These are phyloP conservation scores for Monosporascus sp. DNA, from an alignment of 2,329 filamentous ascomycete genomes.

Conservation along the genomic window DNA sequence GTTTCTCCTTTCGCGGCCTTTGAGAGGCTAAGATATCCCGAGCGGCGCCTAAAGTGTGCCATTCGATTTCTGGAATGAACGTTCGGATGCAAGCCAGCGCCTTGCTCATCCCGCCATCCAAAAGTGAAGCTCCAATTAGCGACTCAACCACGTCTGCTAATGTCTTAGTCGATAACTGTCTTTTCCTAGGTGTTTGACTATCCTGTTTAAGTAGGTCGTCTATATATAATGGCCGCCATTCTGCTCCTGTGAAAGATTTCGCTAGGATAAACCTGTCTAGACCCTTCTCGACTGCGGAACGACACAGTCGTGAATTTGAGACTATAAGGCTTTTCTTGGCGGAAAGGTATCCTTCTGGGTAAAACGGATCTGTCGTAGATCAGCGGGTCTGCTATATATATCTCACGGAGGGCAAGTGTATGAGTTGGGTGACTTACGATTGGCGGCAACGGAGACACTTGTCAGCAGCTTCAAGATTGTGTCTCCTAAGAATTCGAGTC, in stretches of 20 bases:
- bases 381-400: constrained; percentile 3
- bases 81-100: constrained; percentile 59
- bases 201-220: constrained; percentile 30
- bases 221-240: constrained; percentile 67
- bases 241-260: constrained; percentile 59
- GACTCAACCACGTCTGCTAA: constrained; percentile 86
- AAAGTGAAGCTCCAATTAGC: constrained; percentile 69
- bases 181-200: background rate
- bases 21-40: constrained; percentile 38
- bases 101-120: constrained; percentile 61
- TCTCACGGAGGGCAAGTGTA: background rate
- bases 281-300: constrained; percentile 55
- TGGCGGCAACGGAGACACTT: constrained; percentile 56
- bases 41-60: constrained; percentile 40
- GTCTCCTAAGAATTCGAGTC: constrained; percentile 84
- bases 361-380: constrained; percentile 48
- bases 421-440: constrained; percentile 35
- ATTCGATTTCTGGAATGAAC: constrained; percentile 58
- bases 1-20: constrained; percentile 28
- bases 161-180: constrained; percentile 57
- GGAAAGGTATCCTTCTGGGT: constrained; percentile 74
- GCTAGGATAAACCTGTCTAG: constrained; percentile 71
- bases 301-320: constrained; percentile 67
- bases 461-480: constrained; percentile 72
- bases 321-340: constrained; percentile 64